phyloP scores from a whole-genome alignment of 495 filamentous ascomycete species.

The Immersiella caudata region DNA sequence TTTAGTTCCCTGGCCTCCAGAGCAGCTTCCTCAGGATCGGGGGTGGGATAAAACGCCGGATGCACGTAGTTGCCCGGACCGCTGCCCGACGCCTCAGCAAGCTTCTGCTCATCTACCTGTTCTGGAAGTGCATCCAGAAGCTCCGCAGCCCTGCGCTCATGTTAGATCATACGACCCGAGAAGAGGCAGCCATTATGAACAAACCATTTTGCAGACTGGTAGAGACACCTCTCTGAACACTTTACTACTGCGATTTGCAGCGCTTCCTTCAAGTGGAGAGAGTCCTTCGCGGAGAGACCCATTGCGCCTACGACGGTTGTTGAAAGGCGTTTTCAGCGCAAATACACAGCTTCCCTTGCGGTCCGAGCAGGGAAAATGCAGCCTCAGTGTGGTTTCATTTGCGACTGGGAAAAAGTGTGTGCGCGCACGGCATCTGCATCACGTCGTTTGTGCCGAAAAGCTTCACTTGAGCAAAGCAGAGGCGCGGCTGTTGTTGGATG shows the following conservation, averaged over 20 bases:
- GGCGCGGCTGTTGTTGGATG: not conserved
- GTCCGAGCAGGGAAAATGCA: not conserved
- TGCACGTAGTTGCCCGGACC: conserved; percentile 36
- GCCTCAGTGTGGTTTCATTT: not conserved
- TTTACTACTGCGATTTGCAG: conserved; percentile 84
- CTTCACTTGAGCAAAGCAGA: not conserved
- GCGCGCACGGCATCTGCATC: not conserved
- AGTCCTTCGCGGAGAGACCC: conserved; percentile 50
- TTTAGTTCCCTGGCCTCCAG: conserved; percentile 81
- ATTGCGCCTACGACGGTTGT: conserved; percentile 19
- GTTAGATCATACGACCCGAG: not conserved
- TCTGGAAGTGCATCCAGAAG: conserved; percentile 79
- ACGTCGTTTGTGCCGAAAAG: not conserved
- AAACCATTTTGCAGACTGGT: conserved; percentile 97
- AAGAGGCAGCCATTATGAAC: not conserved
- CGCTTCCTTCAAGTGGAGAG: conserved; percentile 56
- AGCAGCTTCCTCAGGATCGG: conserved; percentile 66
- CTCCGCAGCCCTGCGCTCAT: conserved; percentile 78
- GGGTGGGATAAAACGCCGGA: conserved; percentile 53
- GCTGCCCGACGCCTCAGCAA: conserved; percentile 43
- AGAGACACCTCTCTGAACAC: conserved; percentile 93
- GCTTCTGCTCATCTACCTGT: conserved; percentile 35
- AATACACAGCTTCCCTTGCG: not conserved
- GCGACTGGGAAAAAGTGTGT: not conserved
- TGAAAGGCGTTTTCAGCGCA: not conserved